Conservation (phyloP, 768 basidiomycete genomes). For the Rhodocollybia butyracea region DNA sequence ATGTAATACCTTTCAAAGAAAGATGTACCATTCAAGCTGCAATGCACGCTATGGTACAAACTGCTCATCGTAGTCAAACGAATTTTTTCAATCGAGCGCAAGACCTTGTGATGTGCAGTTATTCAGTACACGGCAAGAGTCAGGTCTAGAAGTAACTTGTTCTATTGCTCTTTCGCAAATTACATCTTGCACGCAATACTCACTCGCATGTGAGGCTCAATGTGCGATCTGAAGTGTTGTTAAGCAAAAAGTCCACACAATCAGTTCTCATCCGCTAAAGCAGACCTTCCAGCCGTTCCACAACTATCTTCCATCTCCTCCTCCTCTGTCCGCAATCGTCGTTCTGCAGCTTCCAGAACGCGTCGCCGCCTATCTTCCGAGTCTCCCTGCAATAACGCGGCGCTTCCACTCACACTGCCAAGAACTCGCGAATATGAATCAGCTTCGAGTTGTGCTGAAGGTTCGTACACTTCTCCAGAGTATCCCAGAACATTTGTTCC, state of each 20-base stretch:
- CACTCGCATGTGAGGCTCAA: too few species aligned
- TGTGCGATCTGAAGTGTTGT: too few species aligned
- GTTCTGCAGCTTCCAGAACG: constrained; percentile 59
- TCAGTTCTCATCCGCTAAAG: neutral
- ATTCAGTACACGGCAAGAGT: too few species aligned
- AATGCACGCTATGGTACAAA: too few species aligned
- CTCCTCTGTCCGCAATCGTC: constrained; percentile 59
- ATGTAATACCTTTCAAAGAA: too few species aligned
- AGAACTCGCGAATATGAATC: constrained; percentile 55
- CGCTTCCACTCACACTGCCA: constrained; percentile 39
- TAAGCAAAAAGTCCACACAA: neutral
- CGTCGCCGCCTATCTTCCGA: constrained; percentile 59
- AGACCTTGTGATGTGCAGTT: too few species aligned
- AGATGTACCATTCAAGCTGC: too few species aligned
- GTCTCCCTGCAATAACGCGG: constrained; percentile 26
- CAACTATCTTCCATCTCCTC: constrained; percentile 71
- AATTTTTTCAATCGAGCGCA: too few species aligned
- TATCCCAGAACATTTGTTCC: constrained; percentile 55
- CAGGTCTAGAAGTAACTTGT: too few species aligned
- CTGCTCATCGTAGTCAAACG: too few species aligned
- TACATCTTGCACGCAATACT: too few species aligned
- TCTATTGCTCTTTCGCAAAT: too few species aligned
- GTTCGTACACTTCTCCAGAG: constrained; percentile 44
- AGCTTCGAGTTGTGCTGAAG: constrained; percentile 50
- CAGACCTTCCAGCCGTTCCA: constrained; percentile 54